A percentile compares a stretch with the other conserved stretches of the same genome.
Conservation (phyloP, 108 stramenopile genomes). For the Conticribra weissflogii region DNA sequence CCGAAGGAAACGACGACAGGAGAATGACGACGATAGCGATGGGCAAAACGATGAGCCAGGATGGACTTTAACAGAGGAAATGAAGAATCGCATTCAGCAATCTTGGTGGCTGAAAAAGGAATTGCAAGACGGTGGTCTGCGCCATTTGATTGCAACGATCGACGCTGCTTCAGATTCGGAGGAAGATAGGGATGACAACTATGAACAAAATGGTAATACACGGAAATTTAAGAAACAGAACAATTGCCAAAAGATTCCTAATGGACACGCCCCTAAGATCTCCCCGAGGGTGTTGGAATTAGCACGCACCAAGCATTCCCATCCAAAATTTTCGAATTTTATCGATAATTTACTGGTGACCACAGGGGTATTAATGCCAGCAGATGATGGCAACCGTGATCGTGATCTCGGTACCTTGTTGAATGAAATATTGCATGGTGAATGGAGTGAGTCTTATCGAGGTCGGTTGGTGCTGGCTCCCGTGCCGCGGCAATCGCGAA, state of each 20-base stretch:
- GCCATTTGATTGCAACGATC: slow-evolving; percentile 60
- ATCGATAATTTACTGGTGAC: slow-evolving; percentile 66
- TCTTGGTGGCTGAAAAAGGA: slow-evolving; percentile 73
- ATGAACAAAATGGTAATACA: slow-evolving; percentile 5
- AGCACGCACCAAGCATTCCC: slow-evolving; percentile 26
- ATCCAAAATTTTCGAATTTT: slow-evolving; percentile 71
- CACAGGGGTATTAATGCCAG: slow-evolving; percentile 60
- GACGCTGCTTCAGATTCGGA: slow-evolving; percentile 39
- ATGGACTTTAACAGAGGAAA: slow-evolving; percentile 77
- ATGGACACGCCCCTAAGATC: slow-evolving; percentile 2
- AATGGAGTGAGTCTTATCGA: not conserved
- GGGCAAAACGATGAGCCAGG: slow-evolving; percentile 60
- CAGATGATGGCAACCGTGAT: slow-evolving; percentile 9
- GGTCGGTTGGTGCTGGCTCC: slow-evolving; percentile 24
- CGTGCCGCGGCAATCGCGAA: slow-evolving; percentile 15
- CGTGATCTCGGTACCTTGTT: not conserved
- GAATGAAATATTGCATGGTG: not conserved
- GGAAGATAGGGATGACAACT: slow-evolving; percentile 7
- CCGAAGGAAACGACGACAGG: slow-evolving; percentile 6
- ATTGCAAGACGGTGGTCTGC: slow-evolving; percentile 71
- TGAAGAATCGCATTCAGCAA: slow-evolving; percentile 58
- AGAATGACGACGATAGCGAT: slow-evolving; percentile 52
- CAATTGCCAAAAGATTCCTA: slow-evolving; percentile 5
- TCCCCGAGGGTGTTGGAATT: slow-evolving; percentile 48
- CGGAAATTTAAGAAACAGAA: slow-evolving; percentile 3